Evolutionary conservation across 371 early-diverging fungal species (phyloP).

Genomic region (Coemansia sp.): DNA sequence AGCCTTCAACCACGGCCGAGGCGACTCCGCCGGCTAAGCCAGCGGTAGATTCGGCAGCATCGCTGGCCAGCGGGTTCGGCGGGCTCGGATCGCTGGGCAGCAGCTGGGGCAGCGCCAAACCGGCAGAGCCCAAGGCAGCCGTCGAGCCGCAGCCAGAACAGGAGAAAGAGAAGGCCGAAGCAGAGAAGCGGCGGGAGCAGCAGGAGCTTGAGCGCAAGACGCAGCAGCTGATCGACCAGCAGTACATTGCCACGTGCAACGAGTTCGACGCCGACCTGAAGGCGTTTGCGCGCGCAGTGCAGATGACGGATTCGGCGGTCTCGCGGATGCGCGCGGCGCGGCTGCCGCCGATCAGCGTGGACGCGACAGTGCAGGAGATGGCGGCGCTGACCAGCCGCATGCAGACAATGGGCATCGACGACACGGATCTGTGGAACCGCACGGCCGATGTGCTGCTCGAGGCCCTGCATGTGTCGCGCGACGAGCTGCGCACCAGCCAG

Average conservation of each 20-base stretch:
- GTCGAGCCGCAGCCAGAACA: neutral
- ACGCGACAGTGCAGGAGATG: constrained; percentile 22
- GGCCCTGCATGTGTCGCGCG: constrained; percentile 33
- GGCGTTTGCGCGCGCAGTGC: constrained; percentile 21
- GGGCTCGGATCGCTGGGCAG: neutral
- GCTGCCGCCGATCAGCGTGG: constrained; percentile 37
- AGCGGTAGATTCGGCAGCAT: neutral
- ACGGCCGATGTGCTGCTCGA: constrained; percentile 37
- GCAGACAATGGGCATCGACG: constrained; percentile 31
- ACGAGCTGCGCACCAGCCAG: constrained; percentile 41
- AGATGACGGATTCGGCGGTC: constrained; percentile 21
- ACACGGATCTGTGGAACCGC: constrained; percentile 35
- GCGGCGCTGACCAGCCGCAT: constrained; percentile 14
- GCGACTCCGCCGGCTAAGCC: neutral
- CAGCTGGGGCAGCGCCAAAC: neutral
- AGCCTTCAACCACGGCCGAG: neutral
- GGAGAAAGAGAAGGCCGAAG: constrained; percentile 1
- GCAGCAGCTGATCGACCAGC: constrained; percentile 30
- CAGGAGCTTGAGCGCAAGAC: constrained; percentile 27
- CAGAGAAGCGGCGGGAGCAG: constrained; percentile 4
- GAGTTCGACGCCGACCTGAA: constrained; percentile 36
- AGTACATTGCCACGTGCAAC: constrained; percentile 42
- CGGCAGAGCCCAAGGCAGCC: neutral
- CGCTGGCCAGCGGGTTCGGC: neutral
- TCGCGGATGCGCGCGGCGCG: constrained; percentile 21